These are phyloP conservation scores for Phlebopus sp. DNA, from an alignment of 1,284 basidiomycete genomes.

Conservation along the genomic window DNA sequence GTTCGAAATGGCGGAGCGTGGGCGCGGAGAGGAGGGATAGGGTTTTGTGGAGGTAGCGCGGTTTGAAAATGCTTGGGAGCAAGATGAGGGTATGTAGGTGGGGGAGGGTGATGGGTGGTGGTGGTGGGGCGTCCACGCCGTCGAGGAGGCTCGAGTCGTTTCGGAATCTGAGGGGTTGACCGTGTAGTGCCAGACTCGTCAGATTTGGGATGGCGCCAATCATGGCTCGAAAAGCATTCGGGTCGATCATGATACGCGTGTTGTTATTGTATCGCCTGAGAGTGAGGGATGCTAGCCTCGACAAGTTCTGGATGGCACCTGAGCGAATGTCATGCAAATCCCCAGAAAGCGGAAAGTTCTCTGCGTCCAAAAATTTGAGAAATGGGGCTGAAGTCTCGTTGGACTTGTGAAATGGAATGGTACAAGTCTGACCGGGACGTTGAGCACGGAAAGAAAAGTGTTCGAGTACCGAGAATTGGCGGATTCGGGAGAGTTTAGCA, in stretches of 20 bases:
- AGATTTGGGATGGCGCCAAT: slow-evolving; percentile 21
- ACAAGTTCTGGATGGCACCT: slow-evolving; percentile 17
- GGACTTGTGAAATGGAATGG: slow-evolving; percentile 25
- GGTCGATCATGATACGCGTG: slow-evolving; percentile 27
- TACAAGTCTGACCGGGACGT: slow-evolving; percentile 30
- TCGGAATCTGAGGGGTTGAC: slow-evolving; percentile 28
- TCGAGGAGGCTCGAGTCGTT: slow-evolving; percentile 6
- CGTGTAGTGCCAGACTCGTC: slow-evolving; percentile 26
- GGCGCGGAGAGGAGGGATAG: slow-evolving; percentile 28
- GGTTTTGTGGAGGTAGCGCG: slow-evolving; percentile 32
- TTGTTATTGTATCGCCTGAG: slow-evolving; percentile 30
- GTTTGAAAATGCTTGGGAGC: slow-evolving; percentile 30
- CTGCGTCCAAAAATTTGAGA: slow-evolving; percentile 29
- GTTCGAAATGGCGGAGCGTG: slow-evolving; percentile 30
- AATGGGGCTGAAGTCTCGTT: slow-evolving; percentile 5
- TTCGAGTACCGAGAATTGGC: slow-evolving; percentile 21
- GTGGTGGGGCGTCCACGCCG: slow-evolving; percentile 1
- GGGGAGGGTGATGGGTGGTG: slow-evolving; percentile 18
- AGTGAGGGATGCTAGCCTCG: slow-evolving; percentile 24
- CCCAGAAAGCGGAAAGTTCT: slow-evolving; percentile 26
- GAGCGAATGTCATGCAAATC: slow-evolving; percentile 18
- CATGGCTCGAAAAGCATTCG: slow-evolving; percentile 26
- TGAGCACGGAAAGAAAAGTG: slow-evolving; percentile 31
- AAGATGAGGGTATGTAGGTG: slow-evolving; percentile 29
- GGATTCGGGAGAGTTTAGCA: slow-evolving; percentile 22